Evolutionary conservation across 345 rosid genomes (phyloP).

Genomic region (Aquilaria sinensis): DNA sequence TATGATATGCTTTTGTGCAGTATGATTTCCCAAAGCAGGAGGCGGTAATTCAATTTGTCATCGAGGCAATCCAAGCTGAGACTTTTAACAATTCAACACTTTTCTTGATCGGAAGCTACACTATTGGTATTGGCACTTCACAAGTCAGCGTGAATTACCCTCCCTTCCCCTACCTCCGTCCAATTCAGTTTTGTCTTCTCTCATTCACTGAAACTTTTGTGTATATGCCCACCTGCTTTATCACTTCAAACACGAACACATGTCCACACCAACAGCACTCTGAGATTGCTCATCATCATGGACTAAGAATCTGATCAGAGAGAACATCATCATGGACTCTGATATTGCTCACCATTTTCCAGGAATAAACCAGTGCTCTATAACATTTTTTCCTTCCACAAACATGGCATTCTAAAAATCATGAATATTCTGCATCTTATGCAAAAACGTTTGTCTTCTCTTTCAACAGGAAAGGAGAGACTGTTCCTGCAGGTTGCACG

Average conservation of each 20-base stretch:
- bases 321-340: too few species aligned
- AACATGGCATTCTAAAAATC: too few species aligned
- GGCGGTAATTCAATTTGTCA: conserved; percentile 82
- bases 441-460: background rate
- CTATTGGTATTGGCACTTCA: conserved; percentile 50
- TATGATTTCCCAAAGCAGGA: conserved; percentile 97
- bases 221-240: too few species aligned
- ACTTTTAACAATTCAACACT: conserved; percentile 83
- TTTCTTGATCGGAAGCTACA: conserved; percentile 89
- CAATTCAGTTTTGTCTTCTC: background rate
- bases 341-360: too few species aligned
- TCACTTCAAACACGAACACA: too few species aligned
- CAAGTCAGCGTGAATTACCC: too few species aligned
- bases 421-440: too few species aligned
- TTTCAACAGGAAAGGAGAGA: conserved; percentile 74
- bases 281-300: too few species aligned
- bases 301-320: too few species aligned
- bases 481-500: conserved; percentile 92
- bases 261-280: too few species aligned
- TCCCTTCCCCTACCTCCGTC: background rate
- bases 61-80: conserved; percentile 97
- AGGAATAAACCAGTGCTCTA: too few species aligned
- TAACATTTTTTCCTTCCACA: too few species aligned
- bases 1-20: conserved; percentile 33
- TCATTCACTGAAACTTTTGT: background rate